Evolutionary conservation across 169 alveolate species (phyloP), one percentile per base, ranked within the genome.

Genomic region (Cytauxzoon felis): DNA sequence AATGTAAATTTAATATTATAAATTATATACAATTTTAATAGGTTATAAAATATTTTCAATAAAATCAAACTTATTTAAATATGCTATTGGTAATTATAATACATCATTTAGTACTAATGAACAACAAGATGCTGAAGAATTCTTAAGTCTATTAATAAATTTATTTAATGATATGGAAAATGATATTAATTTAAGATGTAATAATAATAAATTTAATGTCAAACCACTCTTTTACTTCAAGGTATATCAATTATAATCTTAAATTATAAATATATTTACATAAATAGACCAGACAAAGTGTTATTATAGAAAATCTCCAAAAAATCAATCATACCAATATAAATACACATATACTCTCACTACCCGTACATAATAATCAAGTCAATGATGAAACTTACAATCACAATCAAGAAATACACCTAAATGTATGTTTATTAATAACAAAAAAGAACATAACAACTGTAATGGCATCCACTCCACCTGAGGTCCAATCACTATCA

Each of bases 61-160:
- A 19, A 73, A 41, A 40, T 79, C 84, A 3, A 38, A 57, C 23
- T 42, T 73, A 65, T 52, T 73, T 36, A 73, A 73, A 47, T 63
- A 63, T 26, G 42, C 79, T 1, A 42, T 61, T 19, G 84, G 78
- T n/a, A 16, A 18, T 18, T 19, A 26, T 5, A 73, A 62, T 43
- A n/a, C 1, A 18, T 21, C 38, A 45, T 73, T 63, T 34, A 38
- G 50, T 18, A 63, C 50, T 43, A 43, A 41, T 13, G 79, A 62
- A 8, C 84, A 73, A 19, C 84, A 73, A 33, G 84, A 73, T 32
- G 79, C 84, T 8, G 80, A 73, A 18, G 84, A 73, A 59, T 73
- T 62, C 43, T 40, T 73, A 49, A 50, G 71, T 48, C 49, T 16
- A 38, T 38, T 73, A 30, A 23, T 73, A 4, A 54, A 73, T 24